Conservation (phyloP, 208 protist species). For the Acanthamoeba rhysodes region DNA sequence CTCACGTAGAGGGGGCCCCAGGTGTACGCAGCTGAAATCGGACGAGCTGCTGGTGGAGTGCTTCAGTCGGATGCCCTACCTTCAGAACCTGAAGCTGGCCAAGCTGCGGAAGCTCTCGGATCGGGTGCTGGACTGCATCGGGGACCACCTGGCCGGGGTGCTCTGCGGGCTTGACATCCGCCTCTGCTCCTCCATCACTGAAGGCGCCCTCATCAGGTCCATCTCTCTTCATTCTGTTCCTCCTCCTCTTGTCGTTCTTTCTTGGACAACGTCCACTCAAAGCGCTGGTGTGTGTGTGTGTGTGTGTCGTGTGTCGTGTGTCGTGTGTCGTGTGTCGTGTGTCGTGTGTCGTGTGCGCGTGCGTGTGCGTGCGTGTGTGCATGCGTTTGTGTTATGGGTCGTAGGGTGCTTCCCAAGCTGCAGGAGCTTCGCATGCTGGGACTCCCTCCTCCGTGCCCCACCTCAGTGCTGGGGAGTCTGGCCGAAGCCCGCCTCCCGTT, state of each 20-base stretch:
- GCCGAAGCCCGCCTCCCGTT: neutral
- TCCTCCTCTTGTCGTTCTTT: neutral
- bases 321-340: neutral
- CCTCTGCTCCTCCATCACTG: neutral
- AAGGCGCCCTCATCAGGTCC: neutral
- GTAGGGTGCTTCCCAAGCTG: neutral
- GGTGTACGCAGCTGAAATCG: neutral
- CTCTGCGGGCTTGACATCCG: neutral
- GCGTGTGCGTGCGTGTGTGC: neutral
- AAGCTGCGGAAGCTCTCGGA: neutral
- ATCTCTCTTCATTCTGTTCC: neutral
- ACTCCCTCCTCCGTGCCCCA: neutral
- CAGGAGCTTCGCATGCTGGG: neutral
- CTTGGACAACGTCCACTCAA: neutral
- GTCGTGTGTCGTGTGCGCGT: neutral
- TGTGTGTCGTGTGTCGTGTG: neutral
- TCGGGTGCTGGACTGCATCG: neutral
- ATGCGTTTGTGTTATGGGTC: no score
- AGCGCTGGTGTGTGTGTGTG: neutral
- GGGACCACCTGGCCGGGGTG: neutral
- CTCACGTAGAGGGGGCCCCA: neutral
- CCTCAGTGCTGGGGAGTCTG: neutral
- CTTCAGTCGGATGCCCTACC: neutral
- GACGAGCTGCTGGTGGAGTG: neutral
- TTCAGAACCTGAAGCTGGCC: neutral